Evolutionary conservation across 1,139 yeast genomes (phyloP).

Genomic region (Diutina sp.): DNA sequence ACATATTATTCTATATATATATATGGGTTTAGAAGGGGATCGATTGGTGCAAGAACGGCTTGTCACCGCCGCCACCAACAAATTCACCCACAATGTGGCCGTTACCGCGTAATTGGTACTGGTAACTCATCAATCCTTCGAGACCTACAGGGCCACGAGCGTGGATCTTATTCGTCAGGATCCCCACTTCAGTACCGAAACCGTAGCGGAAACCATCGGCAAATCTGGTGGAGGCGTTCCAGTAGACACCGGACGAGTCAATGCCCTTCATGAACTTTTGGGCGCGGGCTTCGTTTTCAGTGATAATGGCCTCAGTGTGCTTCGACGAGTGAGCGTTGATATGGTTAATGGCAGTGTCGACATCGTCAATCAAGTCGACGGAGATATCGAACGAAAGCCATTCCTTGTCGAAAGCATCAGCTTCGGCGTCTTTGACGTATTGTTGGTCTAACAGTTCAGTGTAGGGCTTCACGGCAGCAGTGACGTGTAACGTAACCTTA

Average conservation of each 20-base stretch:
- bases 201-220: slow-evolving; percentile 99
- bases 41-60: slow-evolving; percentile 66
- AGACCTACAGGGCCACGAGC: slow-evolving; percentile 98
- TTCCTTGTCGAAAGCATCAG: slow-evolving; percentile 66
- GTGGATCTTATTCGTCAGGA: slow-evolving; percentile 90
- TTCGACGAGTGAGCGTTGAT: slow-evolving; percentile 88
- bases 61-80: slow-evolving; percentile 82
- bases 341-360: slow-evolving; percentile 64
- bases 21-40: slow-evolving; percentile 2
- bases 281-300: slow-evolving; percentile 59
- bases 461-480: slow-evolving; percentile 32
- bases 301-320: slow-evolving; percentile 88
- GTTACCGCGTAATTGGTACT: slow-evolving; percentile 79
- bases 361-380: slow-evolving; percentile 44
- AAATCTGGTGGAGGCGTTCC: slow-evolving; percentile 95
- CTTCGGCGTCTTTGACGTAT: slow-evolving; percentile 30
- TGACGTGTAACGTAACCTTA: slow-evolving; percentile 63
- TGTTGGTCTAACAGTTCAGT: slow-evolving; percentile 7
- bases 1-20: neutral
- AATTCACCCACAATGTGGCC: slow-evolving; percentile 92
- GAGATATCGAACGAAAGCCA: slow-evolving; percentile 76
- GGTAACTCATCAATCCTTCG: slow-evolving; percentile 92
- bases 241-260: slow-evolving; percentile 95
- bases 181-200: slow-evolving; percentile 97
- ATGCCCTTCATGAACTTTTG: slow-evolving; percentile 70